These are phyloP conservation scores for Amanita muscaria DNA, from an alignment of 768 basidiomycete species.

Conservation along the genomic window DNA sequence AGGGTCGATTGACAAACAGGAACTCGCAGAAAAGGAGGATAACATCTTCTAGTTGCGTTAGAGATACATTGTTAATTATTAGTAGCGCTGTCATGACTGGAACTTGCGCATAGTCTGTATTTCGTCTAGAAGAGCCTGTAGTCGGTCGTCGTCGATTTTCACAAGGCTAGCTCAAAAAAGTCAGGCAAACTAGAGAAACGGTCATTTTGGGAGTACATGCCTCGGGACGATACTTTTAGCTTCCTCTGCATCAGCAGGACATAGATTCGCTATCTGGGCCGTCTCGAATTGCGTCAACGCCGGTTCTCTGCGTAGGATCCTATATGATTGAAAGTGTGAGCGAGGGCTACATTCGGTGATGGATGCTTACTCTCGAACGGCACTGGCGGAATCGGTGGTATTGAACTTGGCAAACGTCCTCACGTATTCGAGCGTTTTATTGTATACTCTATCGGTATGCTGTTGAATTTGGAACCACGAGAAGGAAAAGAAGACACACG, in stretches of 20 bases:
- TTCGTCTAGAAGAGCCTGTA: conserved; percentile 77
- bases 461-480: background rate
- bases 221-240: conserved; percentile 89
- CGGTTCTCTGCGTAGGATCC: conserved; percentile 71
- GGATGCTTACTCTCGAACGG: conserved; percentile 74
- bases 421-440: conserved; percentile 88
- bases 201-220: conserved; percentile 26
- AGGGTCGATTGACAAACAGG: conserved; percentile 27
- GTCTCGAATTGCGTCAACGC: conserved; percentile 85
- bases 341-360: background rate
- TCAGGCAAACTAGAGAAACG: background rate
- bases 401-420: conserved; percentile 88
- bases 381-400: conserved; percentile 73
- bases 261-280: conserved; percentile 87
- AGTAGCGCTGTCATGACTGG: conserved; percentile 76
- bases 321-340: conserved; percentile 22
- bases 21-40: conserved; percentile 46
- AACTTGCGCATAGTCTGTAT: conserved; percentile 88
- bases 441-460: conserved; percentile 67
- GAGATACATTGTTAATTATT: no score
- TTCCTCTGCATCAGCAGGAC: conserved; percentile 82
- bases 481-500: conserved; percentile 36
- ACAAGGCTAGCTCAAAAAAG: conserved; percentile 45
- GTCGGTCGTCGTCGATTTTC: conserved; percentile 79
- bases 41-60: background rate